phyloP scores from a whole-genome alignment of 2,329 filamentous ascomycete genomes.

The Arthrobotrys conoides region DNA sequence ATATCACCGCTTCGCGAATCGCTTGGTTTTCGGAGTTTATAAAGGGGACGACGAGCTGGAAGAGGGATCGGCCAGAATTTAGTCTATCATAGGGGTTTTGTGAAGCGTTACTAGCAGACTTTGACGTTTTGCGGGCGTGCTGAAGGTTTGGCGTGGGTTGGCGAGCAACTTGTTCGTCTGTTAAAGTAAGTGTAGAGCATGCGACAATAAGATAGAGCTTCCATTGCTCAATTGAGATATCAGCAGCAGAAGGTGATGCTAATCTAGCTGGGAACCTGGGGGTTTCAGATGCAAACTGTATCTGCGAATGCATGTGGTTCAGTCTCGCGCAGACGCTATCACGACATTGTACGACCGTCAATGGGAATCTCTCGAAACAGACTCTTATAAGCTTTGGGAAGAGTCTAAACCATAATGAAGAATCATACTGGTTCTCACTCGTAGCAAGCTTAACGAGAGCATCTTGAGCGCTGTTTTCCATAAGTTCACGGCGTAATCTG shows the following conservation, averaged over 20 bases:
- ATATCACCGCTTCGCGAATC: constrained; percentile 89
- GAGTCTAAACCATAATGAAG: constrained; percentile 96
- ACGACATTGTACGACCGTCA: constrained; percentile 89
- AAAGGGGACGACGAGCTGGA: constrained; percentile 90
- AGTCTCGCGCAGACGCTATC: constrained; percentile 94
- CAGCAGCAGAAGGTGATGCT: constrained; percentile 69
- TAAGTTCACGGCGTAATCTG: constrained; percentile 88
- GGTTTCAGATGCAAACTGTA: constrained; percentile 83
- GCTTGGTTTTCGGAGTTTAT: constrained; percentile 83
- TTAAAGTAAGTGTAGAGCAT: constrained; percentile 85
- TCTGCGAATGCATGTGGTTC: constrained; percentile 89
- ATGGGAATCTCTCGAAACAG: constrained; percentile 89
- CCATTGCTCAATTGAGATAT: constrained; percentile 95
- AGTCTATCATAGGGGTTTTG: constrained; percentile 75
- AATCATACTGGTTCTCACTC: constrained; percentile 94
- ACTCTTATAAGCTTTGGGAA: constrained; percentile 95
- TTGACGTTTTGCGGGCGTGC: constrained; percentile 86
- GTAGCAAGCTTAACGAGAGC: constrained; percentile 94
- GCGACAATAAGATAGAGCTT: constrained; percentile 97
- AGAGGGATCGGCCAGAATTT: constrained; percentile 87
- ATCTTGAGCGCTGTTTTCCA: constrained; percentile 84
- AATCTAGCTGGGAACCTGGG: constrained; percentile 68
- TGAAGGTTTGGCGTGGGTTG: constrained; percentile 74
- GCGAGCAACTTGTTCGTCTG: constrained; percentile 78
- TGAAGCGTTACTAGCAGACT: constrained; percentile 76